Conservation (phyloP, 305 asterid genomes). For the Ajuga reptans region DNA sequence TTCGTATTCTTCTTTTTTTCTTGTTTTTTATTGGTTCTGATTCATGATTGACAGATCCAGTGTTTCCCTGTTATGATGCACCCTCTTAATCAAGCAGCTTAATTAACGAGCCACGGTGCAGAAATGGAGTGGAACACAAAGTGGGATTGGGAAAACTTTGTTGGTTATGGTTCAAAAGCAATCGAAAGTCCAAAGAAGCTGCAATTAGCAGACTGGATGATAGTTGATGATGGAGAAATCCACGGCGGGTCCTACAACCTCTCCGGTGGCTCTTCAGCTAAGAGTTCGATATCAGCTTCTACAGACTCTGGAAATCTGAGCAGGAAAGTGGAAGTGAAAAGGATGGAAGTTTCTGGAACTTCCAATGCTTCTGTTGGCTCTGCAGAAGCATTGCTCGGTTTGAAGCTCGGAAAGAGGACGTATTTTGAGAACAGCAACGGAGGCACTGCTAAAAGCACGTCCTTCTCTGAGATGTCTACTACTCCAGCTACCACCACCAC, state of each 20-base stretch:
- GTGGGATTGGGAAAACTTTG: constrained; percentile 77
- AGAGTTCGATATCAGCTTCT: constrained; percentile 72
- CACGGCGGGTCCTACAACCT: constrained; percentile 49
- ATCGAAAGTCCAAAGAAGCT: constrained; percentile 49
- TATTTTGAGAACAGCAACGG: constrained; percentile 50
- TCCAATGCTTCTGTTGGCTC: constrained; percentile 49
- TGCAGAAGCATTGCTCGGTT: constrained; percentile 55
- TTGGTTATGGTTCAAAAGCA: constrained; percentile 41
- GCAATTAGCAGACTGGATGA: constrained; percentile 58
- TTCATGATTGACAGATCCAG: constrained; percentile 27
- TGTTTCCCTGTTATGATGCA: constrained; percentile 20
- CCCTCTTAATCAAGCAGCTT: constrained; percentile 18
- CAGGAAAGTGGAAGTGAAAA: constrained; percentile 29
- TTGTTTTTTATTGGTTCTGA: constrained; percentile 10
- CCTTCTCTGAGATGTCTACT: constrained; percentile 32
- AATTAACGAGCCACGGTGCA: constrained; percentile 28
- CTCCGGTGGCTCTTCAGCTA: constrained; percentile 53
- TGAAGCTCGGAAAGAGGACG: constrained; percentile 83
- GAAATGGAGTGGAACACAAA: constrained; percentile 73
- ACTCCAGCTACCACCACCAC: constrained; percentile 35
- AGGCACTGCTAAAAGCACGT: constrained; percentile 31
- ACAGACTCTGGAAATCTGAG: constrained; percentile 47
- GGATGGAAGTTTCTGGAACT: constrained; percentile 35
- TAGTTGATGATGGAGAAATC: constrained; percentile 56
- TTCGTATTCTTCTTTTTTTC: not conserved